Conservation (phyloP, 2,329 filamentous ascomycete genomes). For the Triangularia setosa region DNA sequence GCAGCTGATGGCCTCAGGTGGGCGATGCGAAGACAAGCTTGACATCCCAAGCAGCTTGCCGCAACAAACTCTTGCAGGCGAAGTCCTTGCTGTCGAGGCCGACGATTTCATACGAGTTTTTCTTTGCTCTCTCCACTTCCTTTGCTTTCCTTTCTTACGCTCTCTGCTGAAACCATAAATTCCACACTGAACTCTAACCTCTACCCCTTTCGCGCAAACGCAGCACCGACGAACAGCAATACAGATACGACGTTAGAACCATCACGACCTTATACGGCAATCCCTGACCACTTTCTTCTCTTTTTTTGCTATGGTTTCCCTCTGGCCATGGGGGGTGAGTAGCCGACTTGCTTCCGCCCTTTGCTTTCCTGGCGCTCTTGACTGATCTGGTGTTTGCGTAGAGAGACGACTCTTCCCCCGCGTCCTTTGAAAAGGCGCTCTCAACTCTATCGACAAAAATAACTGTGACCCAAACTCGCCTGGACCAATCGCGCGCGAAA, state of each 20-base stretch:
- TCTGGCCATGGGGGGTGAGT: constrained; percentile 64
- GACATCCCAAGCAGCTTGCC: neutral
- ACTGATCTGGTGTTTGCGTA: constrained; percentile 34
- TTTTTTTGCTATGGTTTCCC: constrained; percentile 28
- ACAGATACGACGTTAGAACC: neutral
- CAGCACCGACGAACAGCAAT: neutral
- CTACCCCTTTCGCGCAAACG: neutral
- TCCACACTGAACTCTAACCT: neutral
- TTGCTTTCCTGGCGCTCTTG: neutral
- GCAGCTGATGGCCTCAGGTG: neutral
- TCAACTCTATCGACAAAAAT: constrained; percentile 81
- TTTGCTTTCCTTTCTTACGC: neutral
- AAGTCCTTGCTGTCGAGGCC: constrained; percentile 2
- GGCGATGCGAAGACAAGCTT: neutral
- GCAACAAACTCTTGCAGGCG: neutral
- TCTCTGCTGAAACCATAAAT: neutral
- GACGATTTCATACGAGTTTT: neutral
- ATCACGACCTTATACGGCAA: neutral
- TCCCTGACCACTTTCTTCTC: neutral
- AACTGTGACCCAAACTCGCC: constrained; percentile 63
- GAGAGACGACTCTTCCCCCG: constrained; percentile 77
- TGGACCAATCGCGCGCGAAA: constrained; percentile 68
- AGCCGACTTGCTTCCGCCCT: neutral
- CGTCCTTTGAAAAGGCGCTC: constrained; percentile 88
- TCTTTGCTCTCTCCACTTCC: neutral